phyloP scores from a whole-genome alignment of 1,284 basidiomycete genomes.

The Marasmius oreades region DNA sequence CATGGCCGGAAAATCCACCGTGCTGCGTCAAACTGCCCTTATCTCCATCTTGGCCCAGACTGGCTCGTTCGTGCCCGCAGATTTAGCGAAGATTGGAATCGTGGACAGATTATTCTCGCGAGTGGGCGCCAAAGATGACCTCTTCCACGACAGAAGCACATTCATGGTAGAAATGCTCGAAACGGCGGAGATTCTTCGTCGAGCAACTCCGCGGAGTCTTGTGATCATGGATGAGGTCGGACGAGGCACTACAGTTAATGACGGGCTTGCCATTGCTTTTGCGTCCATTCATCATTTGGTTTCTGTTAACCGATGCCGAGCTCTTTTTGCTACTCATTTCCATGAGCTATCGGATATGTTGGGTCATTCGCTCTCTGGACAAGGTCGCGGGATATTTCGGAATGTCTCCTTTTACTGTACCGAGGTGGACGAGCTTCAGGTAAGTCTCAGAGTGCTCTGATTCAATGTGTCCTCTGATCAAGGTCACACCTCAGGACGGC shows the following conservation, averaged over 20 bases:
- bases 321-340: slow-evolving; percentile 96
- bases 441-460: slow-evolving; percentile 30
- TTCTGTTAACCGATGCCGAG: slow-evolving; percentile 70
- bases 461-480: slow-evolving; percentile 2
- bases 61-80: slow-evolving; percentile 92
- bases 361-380: slow-evolving; percentile 41
- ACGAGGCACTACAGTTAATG: slow-evolving; percentile 88
- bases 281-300: slow-evolving; percentile 85
- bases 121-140: slow-evolving; percentile 94
- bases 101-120: slow-evolving; percentile 92
- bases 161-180: slow-evolving; percentile 95
- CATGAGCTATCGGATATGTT: slow-evolving; percentile 91
- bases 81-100: slow-evolving; percentile 74
- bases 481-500: slow-evolving; percentile 45
- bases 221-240: slow-evolving; percentile 99
- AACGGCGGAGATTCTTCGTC: slow-evolving; percentile 76
- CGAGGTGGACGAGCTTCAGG: slow-evolving; percentile 74
- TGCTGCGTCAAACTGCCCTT: slow-evolving; percentile 89
- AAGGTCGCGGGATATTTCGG: slow-evolving; percentile 45
- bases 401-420: slow-evolving; percentile 87
- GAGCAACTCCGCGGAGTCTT: slow-evolving; percentile 79
- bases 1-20: slow-evolving; percentile 94
- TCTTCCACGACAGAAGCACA: slow-evolving; percentile 90
- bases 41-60: slow-evolving; percentile 90
- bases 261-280: slow-evolving; percentile 92